Conservation (phyloP, 495 filamentous ascomycete genomes). For the Neurospora cerealis region DNA sequence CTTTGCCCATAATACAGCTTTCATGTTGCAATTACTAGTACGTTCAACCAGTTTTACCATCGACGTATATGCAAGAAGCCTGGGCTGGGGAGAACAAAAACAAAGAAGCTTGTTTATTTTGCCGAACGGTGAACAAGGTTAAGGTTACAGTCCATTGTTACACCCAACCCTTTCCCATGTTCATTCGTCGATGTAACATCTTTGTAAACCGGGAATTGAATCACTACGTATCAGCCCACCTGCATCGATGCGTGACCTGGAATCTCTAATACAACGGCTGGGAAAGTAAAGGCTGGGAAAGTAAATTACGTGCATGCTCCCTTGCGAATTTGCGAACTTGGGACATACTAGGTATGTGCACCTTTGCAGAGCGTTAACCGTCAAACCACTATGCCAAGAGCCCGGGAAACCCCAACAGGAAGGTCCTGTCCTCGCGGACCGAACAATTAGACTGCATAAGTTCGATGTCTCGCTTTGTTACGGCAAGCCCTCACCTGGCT, state of each 20-base stretch:
- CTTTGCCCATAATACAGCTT: neutral
- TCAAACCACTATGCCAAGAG: neutral
- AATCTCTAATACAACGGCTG: neutral
- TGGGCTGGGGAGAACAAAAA: neutral
- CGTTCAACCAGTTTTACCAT: neutral
- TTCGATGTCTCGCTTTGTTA: neutral
- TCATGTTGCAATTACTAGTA: neutral
- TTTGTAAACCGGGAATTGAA: neutral
- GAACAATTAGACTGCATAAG: neutral
- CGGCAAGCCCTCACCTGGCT: neutral
- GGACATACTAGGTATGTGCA: no score
- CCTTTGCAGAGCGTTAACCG: no score
- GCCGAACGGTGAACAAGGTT: neutral
- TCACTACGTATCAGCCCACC: neutral
- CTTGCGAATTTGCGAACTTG: neutral
- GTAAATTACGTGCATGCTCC: neutral
- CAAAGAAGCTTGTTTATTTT: neutral
- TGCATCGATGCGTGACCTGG: neutral
- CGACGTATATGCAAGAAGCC: neutral
- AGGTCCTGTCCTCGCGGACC: neutral
- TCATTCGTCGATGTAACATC: neutral
- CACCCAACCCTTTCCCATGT: neutral
- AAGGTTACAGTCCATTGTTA: neutral
- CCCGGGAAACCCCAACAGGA: neutral
- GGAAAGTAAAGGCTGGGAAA: neutral